Evolutionary conservation across 2,329 filamentous ascomycete species (phyloP), one percentile per base, ranked within the genome.

Genomic region (Fusarium duplospermum): DNA sequence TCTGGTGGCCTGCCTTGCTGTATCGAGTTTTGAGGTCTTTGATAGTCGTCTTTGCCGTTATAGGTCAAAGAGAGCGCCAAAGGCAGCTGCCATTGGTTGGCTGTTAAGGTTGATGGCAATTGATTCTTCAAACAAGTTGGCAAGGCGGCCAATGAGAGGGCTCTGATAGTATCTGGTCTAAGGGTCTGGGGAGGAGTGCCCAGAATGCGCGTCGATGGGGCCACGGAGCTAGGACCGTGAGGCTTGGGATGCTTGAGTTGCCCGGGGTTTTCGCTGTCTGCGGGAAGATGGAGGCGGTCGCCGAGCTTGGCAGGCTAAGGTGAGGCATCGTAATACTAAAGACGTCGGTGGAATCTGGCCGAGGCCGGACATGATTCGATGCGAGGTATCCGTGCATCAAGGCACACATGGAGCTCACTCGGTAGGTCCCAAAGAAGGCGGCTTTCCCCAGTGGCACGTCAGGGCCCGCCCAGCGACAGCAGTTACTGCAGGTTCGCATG

Each of bases 101-200:
- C 27, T 52, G 18, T 35, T 58, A 54, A 75, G 59, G 58, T 75
- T 69, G 74, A 78, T 78, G 77, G 67, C 77, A 78, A 78, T 78
- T 78, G 68, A 78, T 78, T 78, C 72, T 78, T 75, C 74, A 78
- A 78, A 78, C 77, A 65, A 63, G 71, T 68, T 72, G 71, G 62
- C 75, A 75, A 77, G 74, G 77, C 77, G 70, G 50, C 77, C 77
- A 78, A 78, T 78, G 33, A 62, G 66, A 20, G 38, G 35, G 60
- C 27, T 72, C 66, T 78, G 77, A 78, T 78, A 78, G 66, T 75
- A 74, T 75, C 64, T 61, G 29, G 45, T 59, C 50, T 62, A 50
- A 75, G 65, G 75, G 75, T 70, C 64, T 45, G 42, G 13, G 36
- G 58, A 60, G 66, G 69, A 72, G 64, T 76, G 71, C 73, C 63